Base-by-base conservation (phyloP, 2,329 filamentous ascomycete genomes). In the Apiospora malaysiana region DNA sequence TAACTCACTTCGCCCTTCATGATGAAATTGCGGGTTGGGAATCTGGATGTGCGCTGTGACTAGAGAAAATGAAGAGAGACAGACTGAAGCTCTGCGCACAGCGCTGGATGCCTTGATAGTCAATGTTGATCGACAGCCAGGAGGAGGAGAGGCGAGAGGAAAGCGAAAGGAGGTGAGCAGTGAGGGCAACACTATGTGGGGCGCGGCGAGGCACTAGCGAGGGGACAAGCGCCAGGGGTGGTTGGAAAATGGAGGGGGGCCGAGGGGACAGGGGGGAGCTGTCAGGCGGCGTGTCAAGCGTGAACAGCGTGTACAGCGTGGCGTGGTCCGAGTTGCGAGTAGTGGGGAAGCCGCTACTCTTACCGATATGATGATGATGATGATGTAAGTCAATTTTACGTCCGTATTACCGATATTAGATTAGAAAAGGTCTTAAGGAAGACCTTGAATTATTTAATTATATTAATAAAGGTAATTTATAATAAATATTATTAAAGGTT, bases 1-100 rank as follows among this genome's bases (percentile, higher is more conserved):
- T 45, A 56, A 82, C 86, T 80, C 80, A 88, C 86, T 85, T 88
- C 86, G 82, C 86, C 86, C 84, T 87, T 88, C 86, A 88, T 88
- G 78, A 74, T 87, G 81, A 74, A 21, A 75, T 75, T 27, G 37
- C 37, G 32, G 32, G 27, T 23, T 25, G 37, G 21, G n/a, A 25
- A 25, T 68, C 21, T 5, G 46, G 8, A 25, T 25, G 21, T 25
- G 40, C 23, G 45, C 43, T 23, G 25, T 40, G 12, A 23, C 7
- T 43, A 27, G 59, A 45, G 23, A 46, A 42, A 66, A 32, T 46
- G 59, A 69, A 63, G 68, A 27, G n/a, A 27, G 45, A 51, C 40
- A 18, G 43, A 69, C 65, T 49, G 69, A 66, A 68, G 56, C 69
- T 70, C 71, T 72, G 71, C 71, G 71, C 71, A 70, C 71, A 72